A percentile compares a stretch with the other conserved stretches of the same genome.
Conservation (phyloP, 1,284 basidiomycete species). For the Fomitiporia mediterranea region DNA sequence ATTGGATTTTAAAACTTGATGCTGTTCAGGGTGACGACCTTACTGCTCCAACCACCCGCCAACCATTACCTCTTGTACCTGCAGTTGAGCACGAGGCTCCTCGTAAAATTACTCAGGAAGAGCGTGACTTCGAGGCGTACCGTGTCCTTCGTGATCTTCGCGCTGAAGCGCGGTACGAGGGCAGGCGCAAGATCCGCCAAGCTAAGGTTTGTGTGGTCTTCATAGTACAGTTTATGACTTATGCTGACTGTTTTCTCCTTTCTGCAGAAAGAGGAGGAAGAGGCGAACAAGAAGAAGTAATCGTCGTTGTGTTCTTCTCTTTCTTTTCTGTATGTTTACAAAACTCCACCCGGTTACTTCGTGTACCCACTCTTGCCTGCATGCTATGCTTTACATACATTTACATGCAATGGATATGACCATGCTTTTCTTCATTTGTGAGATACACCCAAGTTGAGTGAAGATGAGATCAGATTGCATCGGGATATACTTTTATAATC, state of each 20-base stretch:
- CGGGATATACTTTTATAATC: neutral
- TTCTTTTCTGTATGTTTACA: slow-evolving; percentile 30
- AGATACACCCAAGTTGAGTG: neutral
- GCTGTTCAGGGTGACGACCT: slow-evolving; percentile 77
- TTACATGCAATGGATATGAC: slow-evolving; percentile 19
- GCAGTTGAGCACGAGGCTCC: slow-evolving; percentile 76
- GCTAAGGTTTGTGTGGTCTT: slow-evolving; percentile 60
- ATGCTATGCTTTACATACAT: slow-evolving; percentile 13
- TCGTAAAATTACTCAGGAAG: slow-evolving; percentile 90
- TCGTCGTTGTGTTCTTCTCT: slow-evolving; percentile 23
- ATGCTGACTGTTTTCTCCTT: slow-evolving; percentile 18
- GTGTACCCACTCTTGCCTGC: slow-evolving; percentile 26
- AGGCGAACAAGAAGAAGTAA: slow-evolving; percentile 91
- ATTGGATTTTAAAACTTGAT: neutral
- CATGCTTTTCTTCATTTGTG: slow-evolving; percentile 4
- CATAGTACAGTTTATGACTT: slow-evolving; percentile 6
- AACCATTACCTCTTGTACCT: slow-evolving; percentile 64
- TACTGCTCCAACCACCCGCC: slow-evolving; percentile 73
- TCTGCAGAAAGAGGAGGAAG: slow-evolving; percentile 83
- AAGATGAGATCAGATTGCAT: neutral
- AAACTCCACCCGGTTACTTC: slow-evolving; percentile 25
- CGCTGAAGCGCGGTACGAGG: slow-evolving; percentile 82
- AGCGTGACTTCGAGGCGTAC: slow-evolving; percentile 89
- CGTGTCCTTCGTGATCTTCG: slow-evolving; percentile 85
- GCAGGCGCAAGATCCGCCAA: slow-evolving; percentile 76